Percentiles rank a stretch among this genome's conserved stretches.
phyloP scores from a whole-genome alignment of 768 basidiomycete species.

The Chalciporus piperatus region DNA sequence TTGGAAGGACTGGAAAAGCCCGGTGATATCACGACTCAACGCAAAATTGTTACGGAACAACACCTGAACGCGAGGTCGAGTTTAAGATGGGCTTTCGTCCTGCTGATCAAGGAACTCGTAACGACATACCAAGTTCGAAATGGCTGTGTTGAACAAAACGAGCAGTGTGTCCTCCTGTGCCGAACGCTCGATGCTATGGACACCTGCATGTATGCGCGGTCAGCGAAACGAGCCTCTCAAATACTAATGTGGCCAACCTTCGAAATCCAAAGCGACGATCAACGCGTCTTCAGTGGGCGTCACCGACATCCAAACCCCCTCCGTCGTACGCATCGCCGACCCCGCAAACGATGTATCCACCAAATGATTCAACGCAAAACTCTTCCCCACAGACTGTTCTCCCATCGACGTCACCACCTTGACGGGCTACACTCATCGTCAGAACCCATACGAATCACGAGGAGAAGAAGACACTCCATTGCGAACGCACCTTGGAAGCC shows the following conservation, averaged over 20 bases:
- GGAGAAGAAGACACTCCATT: too few species aligned
- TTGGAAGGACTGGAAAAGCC: conserved; percentile 62
- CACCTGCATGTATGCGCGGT: conserved; percentile 32
- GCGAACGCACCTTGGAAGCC: conserved; percentile 45
- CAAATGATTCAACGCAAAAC: conserved; percentile 57
- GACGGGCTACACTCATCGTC: conserved; percentile 43
- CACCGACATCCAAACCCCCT: conserved; percentile 67
- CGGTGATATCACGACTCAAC: conserved; percentile 57
- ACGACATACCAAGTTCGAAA: conserved; percentile 59
- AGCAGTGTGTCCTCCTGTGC: conserved; percentile 62
- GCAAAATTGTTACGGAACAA: conserved; percentile 68
- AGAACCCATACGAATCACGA: neutral
- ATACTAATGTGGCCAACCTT: conserved; percentile 37
- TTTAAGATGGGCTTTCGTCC: too few species aligned
- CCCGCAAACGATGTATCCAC: conserved; percentile 65
- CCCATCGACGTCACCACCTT: conserved; percentile 69
- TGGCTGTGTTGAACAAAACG: conserved; percentile 62
- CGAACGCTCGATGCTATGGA: conserved; percentile 62
- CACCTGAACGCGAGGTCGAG: conserved; percentile 36
- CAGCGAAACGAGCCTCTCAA: too few species aligned
- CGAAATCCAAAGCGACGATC: conserved; percentile 62
- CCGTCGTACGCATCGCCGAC: conserved; percentile 62
- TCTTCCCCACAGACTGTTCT: conserved; percentile 65
- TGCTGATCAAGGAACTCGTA: neutral
- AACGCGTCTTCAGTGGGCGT: conserved; percentile 54